Base-by-base conservation (phyloP, 2,329 filamentous ascomycete species). In the Tolypocladium cylindrosporum region DNA sequence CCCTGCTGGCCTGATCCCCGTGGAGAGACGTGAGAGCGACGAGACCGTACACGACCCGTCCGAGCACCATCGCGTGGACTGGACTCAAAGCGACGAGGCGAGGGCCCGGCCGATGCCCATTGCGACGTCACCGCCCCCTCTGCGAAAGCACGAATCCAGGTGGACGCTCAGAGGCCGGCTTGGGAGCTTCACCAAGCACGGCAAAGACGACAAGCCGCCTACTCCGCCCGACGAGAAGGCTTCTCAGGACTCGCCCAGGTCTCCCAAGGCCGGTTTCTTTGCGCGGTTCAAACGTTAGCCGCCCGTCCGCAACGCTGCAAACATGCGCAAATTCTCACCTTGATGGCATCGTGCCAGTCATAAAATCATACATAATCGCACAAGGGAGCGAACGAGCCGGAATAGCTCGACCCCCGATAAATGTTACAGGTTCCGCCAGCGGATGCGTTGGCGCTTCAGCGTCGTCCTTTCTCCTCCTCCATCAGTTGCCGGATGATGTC, bases 51-150 rank as follows among this genome's bases (percentile, higher is more conserved):
- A 58, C 10, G 61, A 63, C 39, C 59, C 60, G 16, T 63, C 73
- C 37, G 70, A 75, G 57, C 73, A 75, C 62, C 72, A 75, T 62
- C 72, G 76, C 39, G 77, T 79, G 57, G 81, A 85, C 67, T 86
- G 83, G 83, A 79, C 79, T 37, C 82, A 85, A 66, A 79, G 75
- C 63, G 82, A 84, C 61, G 79, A 84, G 67, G 55, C 63, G 61
- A 62, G 53, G 9, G 48, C 42, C 31, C 40, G 50, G 56, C 57
- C 60, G 41, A 60, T 62, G 50, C 53, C 58, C 9, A 19, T 41
- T 43, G 54, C 55, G 42, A 37, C 62, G 40, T 56, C 61, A 57
- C 53, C 65, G 5, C 67, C 71, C 57, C 57, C 73, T 61, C 65
- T 80, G 55, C 68, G 71, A 52, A 79, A 74, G 63, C 72, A 71